Evolutionary conservation across 202 grass and related monocot genomes (phyloP).

Genomic region (Panicum virgatum): DNA sequence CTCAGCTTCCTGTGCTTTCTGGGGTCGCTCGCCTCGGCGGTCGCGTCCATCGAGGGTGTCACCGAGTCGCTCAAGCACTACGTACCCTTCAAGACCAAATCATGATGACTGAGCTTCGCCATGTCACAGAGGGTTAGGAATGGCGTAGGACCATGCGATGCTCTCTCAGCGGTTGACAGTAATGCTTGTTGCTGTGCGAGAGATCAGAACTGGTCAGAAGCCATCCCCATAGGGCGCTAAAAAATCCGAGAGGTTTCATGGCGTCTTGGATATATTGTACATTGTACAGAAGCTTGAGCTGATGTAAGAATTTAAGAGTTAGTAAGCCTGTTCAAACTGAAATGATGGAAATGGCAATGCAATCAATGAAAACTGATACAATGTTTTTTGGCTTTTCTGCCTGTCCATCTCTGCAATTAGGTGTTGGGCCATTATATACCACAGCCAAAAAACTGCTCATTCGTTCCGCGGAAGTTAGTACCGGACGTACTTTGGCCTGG

Average conservation of each 20-base stretch:
- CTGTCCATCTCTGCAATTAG: background rate
- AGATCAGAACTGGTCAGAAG: background rate
- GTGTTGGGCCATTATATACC: too few species aligned
- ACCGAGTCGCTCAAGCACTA: slow-evolving; percentile 63
- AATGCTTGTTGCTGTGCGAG: background rate
- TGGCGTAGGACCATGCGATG: background rate
- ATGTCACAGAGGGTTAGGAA: background rate
- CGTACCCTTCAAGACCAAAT: slow-evolving; percentile 69
- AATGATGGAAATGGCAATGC: background rate
- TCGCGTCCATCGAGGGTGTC: slow-evolving; percentile 74
- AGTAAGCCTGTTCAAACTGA: background rate
- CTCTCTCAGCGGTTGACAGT: background rate
- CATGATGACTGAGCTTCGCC: slow-evolving; percentile 22
- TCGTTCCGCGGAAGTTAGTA: too few species aligned
- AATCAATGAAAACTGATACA: background rate
- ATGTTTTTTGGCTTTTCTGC: background rate
- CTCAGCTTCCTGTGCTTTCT: slow-evolving; percentile 89
- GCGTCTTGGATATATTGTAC: background rate
- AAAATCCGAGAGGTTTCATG: background rate
- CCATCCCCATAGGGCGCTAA: background rate
- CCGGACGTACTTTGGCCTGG: too few species aligned
- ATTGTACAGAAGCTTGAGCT: background rate
- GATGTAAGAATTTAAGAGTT: background rate
- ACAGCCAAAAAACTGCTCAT: too few species aligned
- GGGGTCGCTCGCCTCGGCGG: slow-evolving; percentile 60